Base-by-base conservation (phyloP, 495 filamentous ascomycete genomes). In the Astrothelium macrocarpum region DNA sequence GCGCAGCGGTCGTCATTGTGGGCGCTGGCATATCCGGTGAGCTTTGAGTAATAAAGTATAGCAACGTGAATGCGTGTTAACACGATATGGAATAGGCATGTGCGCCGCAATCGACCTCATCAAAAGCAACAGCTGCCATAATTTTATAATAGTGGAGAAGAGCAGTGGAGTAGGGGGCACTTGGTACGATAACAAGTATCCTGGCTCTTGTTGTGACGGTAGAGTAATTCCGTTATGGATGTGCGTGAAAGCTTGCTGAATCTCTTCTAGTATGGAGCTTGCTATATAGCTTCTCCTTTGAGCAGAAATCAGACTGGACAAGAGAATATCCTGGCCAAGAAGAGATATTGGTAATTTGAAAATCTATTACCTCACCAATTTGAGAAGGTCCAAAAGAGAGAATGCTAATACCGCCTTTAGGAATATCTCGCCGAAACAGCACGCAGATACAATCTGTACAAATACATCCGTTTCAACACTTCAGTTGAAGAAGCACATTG, bases 201-300 rank as follows among this genome's bases (percentile, higher is more conserved):
- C 80, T 1, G 78, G 80, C 14, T 80, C 75, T 29, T 56, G 49
- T 16, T 56, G 49, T 78, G 80, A 67, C 46, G 68, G 18, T 23
- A 28, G 10, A 12, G 5, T 18, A 11, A 16, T 16, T 60, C 16
- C 1, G 56, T 32, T 31, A 1, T 26, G n/a, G 31, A 36, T 23
- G 61, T 29, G 18, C n/a, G 5, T 56, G 11, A 4, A 3, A 56
- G 11, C 12, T 45, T 32, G 66, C 72, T 28, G 71, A 25, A 79
- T 77, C 23, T 29, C 2, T 26, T 16, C 2, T 29, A 56, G 49
- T 82, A 12, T 76, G 74, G 72, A 79, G 78, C 59, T 59, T 73
- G 1, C 66, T 82, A 12, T 90, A 88, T 71, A 86, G 83, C 64
- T 88, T 83, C 68, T 82, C 82, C 3, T 89, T 88, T 65, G 85